Evolutionary conservation across 352 stramenopile genomes (phyloP).

Genomic region (Phytophthora tubulina): DNA sequence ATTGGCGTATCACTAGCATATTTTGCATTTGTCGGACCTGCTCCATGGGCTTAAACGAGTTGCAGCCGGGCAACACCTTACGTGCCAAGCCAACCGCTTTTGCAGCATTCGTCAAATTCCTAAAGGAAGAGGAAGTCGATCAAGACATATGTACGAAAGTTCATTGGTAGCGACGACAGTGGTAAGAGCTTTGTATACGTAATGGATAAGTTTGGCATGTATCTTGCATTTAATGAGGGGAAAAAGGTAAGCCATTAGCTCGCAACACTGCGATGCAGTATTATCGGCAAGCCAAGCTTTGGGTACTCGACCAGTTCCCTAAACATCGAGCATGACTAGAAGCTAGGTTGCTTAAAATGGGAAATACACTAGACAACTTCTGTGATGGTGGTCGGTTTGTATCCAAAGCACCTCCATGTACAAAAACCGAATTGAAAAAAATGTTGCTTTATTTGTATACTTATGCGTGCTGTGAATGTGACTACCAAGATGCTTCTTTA

Average conservation of each 20-base stretch:
- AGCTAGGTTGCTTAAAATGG: slow-evolving; percentile 5
- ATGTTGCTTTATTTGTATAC: slow-evolving; percentile 15
- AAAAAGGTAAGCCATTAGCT: slow-evolving; percentile 1
- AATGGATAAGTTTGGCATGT: slow-evolving; percentile 34
- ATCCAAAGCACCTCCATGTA: slow-evolving; percentile 8
- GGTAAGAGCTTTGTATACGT: slow-evolving; percentile 25
- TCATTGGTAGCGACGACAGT: slow-evolving; percentile 17
- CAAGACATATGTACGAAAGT: slow-evolving; percentile 16
- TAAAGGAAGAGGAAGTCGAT: slow-evolving; percentile 14
- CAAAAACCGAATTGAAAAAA: background rate
- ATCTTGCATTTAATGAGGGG: slow-evolving; percentile 37
- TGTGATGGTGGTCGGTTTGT: slow-evolving; percentile 3
- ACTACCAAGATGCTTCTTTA: slow-evolving; percentile 31
- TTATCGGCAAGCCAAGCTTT: slow-evolving; percentile 5
- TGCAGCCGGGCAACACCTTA: slow-evolving; percentile 10
- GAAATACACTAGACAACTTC: slow-evolving; percentile 8
- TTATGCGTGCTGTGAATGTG: background rate
- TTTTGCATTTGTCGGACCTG: slow-evolving; percentile 15
- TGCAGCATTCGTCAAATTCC: slow-evolving; percentile 6
- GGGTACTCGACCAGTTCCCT: background rate
- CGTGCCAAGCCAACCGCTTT: slow-evolving; percentile 10
- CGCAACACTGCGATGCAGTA: slow-evolving; percentile 8
- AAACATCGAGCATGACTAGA: background rate
- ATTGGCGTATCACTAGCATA: slow-evolving; percentile 6
- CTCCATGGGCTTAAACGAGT: slow-evolving; percentile 9